These are phyloP conservation scores for Murraya koenigii DNA, from an alignment of 345 rosid species.

Conservation along the genomic window DNA sequence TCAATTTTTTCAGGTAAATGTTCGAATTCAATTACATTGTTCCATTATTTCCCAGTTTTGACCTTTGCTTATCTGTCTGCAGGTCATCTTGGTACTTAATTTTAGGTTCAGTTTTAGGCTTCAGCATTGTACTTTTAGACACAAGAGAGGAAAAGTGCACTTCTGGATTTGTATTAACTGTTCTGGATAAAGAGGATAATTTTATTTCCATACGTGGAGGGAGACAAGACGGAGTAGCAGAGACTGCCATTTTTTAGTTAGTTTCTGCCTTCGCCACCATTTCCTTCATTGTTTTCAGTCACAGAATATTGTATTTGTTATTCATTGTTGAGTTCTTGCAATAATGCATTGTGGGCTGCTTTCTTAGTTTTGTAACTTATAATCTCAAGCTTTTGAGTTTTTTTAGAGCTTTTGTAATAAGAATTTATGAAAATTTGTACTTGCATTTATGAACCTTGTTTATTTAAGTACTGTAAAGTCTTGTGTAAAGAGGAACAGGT, in stretches of 20 bases:
- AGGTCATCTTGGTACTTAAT: conserved; percentile 21
- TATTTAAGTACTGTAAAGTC: background rate
- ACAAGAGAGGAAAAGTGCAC: background rate
- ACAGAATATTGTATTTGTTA: conserved; percentile 1
- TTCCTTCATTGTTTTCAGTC: background rate
- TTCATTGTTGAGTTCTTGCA: conserved; percentile 13
- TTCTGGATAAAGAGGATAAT: background rate
- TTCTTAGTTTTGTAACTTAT: background rate
- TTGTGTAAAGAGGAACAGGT: background rate
- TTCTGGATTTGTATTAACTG: conserved; percentile 1
- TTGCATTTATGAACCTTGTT: background rate
- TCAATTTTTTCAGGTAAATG: background rate
- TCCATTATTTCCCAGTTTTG: background rate
- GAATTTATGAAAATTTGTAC: background rate
- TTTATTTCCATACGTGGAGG: background rate
- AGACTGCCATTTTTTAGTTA: background rate
- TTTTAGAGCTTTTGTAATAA: background rate
- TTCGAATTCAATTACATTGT: background rate
- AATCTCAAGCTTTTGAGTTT: background rate
- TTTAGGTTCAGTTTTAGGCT: conserved; percentile 15
- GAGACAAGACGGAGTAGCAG: conserved; percentile 18
- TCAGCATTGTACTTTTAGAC: conserved; percentile 11
- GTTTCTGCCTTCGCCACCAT: conserved; percentile 13
- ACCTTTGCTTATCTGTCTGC: conserved; percentile 14
- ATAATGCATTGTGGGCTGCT: conserved; percentile 8